phyloP scores from a whole-genome alignment of 1,284 basidiomycete genomes.

The Cryptococcus sp. region DNA sequence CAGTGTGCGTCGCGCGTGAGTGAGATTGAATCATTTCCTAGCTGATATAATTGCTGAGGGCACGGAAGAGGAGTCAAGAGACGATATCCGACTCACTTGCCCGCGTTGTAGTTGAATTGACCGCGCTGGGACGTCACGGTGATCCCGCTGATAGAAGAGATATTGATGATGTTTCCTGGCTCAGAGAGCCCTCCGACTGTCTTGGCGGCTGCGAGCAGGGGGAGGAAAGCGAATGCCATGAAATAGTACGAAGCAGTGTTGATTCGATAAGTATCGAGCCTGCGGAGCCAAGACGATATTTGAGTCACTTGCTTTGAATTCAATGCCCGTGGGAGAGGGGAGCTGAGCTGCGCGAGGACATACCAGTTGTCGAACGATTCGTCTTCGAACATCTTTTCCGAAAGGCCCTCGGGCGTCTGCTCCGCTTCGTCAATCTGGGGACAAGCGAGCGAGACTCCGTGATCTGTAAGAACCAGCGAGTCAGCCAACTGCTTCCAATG shows the following conservation, averaged over 20 bases:
- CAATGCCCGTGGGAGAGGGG: not conserved
- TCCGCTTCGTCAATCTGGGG: conserved; percentile 37
- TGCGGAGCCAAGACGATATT: not conserved
- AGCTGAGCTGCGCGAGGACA: conserved; percentile 4
- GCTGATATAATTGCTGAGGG: too few species aligned
- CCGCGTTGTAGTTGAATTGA: conserved; percentile 52
- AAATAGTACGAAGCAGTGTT: conserved; percentile 53
- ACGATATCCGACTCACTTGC: conserved; percentile 43
- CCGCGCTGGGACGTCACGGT: conserved; percentile 45
- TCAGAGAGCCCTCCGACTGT: conserved; percentile 35
- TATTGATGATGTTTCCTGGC: conserved; percentile 51
- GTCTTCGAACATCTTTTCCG: conserved; percentile 49
- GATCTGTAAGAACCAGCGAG: conserved; percentile 28
- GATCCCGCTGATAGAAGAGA: conserved; percentile 45
- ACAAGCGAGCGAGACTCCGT: conserved; percentile 43
- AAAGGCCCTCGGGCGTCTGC: conserved; percentile 47
- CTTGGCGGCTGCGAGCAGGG: conserved; percentile 47
- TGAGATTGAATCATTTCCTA: conserved; percentile 29
- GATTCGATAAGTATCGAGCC: conserved; percentile 45
- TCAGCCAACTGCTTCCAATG: not conserved
- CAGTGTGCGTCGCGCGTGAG: not conserved
- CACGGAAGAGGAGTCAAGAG: not conserved
- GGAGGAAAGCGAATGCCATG: conserved; percentile 52
- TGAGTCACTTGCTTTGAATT: not conserved
- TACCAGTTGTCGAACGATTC: conserved; percentile 47